Base-by-base conservation (phyloP, 1,139 yeast species). In the Blastobotrys raffinosifermentans region DNA sequence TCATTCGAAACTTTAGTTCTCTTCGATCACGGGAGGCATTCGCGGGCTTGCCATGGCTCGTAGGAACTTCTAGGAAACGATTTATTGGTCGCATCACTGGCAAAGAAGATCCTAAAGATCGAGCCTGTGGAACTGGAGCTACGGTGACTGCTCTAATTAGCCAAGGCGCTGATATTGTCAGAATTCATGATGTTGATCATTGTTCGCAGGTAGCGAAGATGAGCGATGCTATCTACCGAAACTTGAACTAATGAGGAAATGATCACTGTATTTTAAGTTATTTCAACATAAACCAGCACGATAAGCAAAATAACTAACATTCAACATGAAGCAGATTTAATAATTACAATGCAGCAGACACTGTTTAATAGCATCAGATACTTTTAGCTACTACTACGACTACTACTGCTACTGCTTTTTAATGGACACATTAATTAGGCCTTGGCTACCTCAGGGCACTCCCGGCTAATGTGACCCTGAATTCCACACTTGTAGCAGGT, bases 401-500 rank as follows among this genome's bases (percentile, higher is more conserved):
- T n/a, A n/a, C n/a, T n/a, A n/a, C n/a, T n/a, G n/a, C n/a, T n/a
- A n/a, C n/a, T n/a, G n/a, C n/a, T n/a, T n/a, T n/a, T n/a, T n/a
- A n/a, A n/a, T n/a, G n/a, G n/a, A n/a, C n/a, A n/a, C n/a, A n/a
- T n/a, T n/a, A n/a, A n/a, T n/a, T n/a, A n/a, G n/a, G n/a, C n/a
- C n/a, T n/a, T n/a, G 7, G 25, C 18, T 15, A 11, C 16, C 11
- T 11, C 11, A 11, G 11, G 20, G 29, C 40, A 37, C 25, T 37
- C 93, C 67, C 85, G 80, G 48, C 94, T 94, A 66, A 77, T 80
- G 63, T 84, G 94, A 76, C 83, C 84, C 59, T 89, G 86, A 47
- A 89, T 93, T 56, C 94, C 94, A 64, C 94, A 84, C 66, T 80
- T 83, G 79, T 81, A 83, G 66, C 94, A 84, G 40, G 85, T 75